Evolutionary conservation across 306 rosid genomes (phyloP).

Genomic region (Gastrolobium bilobum): DNA sequence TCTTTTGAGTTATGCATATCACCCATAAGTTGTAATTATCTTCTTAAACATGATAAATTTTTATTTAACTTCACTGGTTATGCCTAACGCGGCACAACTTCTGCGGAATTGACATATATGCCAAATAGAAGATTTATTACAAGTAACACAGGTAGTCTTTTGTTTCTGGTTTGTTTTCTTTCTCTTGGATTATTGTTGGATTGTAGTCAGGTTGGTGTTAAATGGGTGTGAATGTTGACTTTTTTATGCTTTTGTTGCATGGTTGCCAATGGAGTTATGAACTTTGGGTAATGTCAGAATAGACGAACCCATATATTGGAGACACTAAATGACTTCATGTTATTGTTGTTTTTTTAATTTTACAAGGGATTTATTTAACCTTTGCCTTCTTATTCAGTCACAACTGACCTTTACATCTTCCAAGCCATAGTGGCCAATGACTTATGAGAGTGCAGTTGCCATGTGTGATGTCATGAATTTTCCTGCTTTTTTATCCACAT

Average conservation of each 20-base stretch:
- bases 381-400: too few species aligned
- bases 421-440: too few species aligned
- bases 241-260: not conserved
- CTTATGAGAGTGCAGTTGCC: too few species aligned
- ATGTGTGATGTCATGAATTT: too few species aligned
- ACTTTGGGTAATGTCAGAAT: not conserved
- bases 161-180: constrained; percentile 22
- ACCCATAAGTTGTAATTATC: constrained; percentile 51
- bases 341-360: too few species aligned
- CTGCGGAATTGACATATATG: constrained; percentile 55
- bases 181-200: constrained; percentile 19
- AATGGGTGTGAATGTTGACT: not conserved
- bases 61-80: constrained; percentile 43
- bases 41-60: constrained; percentile 47
- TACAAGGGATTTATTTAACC: too few species aligned
- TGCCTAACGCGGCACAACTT: constrained; percentile 54
- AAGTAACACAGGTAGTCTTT: constrained; percentile 29
- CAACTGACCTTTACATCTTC: too few species aligned
- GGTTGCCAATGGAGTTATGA: constrained; percentile 7
- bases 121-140: constrained; percentile 43
- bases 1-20: constrained; percentile 46
- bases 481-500: too few species aligned
- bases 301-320: too few species aligned
- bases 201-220: constrained; percentile 7
- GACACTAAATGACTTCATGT: too few species aligned